These are phyloP conservation scores for Pseudisothecium myosuroides DNA, from an alignment of 225 moss, liverwort and hornwort species.

Conservation along the genomic window DNA sequence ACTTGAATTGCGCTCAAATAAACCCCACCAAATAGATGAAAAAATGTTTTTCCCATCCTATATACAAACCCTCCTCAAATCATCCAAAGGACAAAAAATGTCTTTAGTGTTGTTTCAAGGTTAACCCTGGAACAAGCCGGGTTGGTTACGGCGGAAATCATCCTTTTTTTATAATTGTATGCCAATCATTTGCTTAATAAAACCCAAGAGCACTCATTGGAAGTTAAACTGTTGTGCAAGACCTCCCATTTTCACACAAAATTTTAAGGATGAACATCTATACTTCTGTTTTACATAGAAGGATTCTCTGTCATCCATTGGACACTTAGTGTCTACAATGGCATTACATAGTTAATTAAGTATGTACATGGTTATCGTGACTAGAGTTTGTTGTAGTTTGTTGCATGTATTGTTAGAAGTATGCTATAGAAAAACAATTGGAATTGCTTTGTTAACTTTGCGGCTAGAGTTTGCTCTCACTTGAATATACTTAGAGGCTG, in stretches of 20 bases:
- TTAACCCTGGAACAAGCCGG: fast-evolving
- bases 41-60: background rate
- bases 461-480: background rate
- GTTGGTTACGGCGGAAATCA: fast-evolving
- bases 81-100: too few relatives aligned
- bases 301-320: fast-evolving
- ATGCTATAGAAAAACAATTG: background rate
- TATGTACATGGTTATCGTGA: too few relatives aligned
- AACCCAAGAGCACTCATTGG: background rate
- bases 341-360: fast-evolving
- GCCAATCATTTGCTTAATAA: background rate
- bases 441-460: background rate
- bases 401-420: too few relatives aligned
- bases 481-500: background rate
- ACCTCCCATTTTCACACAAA: background rate
- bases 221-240: background rate
- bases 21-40: background rate
- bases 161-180: fast-evolving
- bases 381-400: background rate
- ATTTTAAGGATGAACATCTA: background rate
- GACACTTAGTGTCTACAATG: fast-evolving
- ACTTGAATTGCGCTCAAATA: background rate
- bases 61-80: fast-evolving
- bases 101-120: fast-evolving
- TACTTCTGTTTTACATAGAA: background rate